Conservation (phyloP, 2,329 filamentous ascomycete genomes). For the Penicillium expansum region DNA sequence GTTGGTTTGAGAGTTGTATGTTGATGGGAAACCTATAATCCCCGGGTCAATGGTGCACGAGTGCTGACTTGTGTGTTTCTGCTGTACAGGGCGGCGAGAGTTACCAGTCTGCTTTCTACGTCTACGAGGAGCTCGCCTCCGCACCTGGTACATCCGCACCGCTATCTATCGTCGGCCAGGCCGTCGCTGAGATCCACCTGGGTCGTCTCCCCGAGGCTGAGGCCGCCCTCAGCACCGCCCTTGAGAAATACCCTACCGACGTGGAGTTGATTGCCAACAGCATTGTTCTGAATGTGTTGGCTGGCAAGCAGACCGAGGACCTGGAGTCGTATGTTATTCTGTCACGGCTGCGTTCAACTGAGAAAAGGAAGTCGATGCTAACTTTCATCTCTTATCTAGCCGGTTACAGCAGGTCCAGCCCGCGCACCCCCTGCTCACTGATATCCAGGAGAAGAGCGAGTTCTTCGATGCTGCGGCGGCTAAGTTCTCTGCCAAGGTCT, state of each 20-base stretch:
- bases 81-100: conserved; percentile 75
- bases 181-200: conserved; percentile 86
- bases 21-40: conserved; percentile 9
- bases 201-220: conserved; percentile 87
- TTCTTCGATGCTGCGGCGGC: conserved; percentile 80
- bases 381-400: conserved; percentile 19
- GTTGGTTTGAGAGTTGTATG: conserved; percentile 80
- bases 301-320: conserved; percentile 68
- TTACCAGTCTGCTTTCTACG: conserved; percentile 96
- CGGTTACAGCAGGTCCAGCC: conserved; percentile 55
- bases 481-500: conserved; percentile 83
- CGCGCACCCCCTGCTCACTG: conserved; percentile 67
- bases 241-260: conserved; percentile 69
- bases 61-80: neutral
- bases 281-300: conserved; percentile 73
- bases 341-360: no score
- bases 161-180: conserved; percentile 77
- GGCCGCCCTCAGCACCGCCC: conserved; percentile 74
- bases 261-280: conserved; percentile 77
- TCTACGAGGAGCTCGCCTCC: conserved; percentile 93
- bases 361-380: conserved; percentile 16
- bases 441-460: conserved; percentile 80
- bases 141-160: conserved; percentile 75
- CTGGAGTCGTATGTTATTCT: conserved; percentile 56
- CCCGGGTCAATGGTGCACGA: neutral